Conservation (phyloP, 108 stramenopile species). For the Nitzschia palea region DNA sequence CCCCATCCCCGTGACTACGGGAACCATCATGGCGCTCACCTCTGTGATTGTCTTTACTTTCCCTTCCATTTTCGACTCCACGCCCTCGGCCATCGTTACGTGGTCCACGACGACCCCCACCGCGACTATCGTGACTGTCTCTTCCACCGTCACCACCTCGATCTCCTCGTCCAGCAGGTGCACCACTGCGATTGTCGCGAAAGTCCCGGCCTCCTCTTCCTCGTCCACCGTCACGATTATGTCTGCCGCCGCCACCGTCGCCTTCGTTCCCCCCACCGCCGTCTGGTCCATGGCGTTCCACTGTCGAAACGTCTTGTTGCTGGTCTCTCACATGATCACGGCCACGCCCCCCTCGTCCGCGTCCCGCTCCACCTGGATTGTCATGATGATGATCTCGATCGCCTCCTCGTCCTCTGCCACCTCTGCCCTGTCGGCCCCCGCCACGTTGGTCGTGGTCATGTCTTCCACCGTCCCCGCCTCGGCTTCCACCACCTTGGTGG, state of each 20-base stretch:
- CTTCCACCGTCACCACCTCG: conserved; percentile 1
- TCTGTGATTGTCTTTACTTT: neutral
- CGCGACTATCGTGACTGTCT: conserved; percentile 6
- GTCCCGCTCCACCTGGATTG: conserved; percentile 5
- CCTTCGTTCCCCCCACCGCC: conserved; percentile 1
- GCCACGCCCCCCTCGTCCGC: neutral
- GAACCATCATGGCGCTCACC: neutral
- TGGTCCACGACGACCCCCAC: conserved; percentile 4
- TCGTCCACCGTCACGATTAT: conserved; percentile 1
- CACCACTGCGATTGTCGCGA: neutral
- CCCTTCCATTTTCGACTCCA: too few relatives aligned
- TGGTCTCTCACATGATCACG: neutral
- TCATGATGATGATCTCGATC: neutral
- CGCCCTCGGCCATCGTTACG: too few relatives aligned
- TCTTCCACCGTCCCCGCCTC: conserved; percentile 16
- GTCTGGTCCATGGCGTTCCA: neutral
- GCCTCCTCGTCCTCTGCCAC: conserved; percentile 4
- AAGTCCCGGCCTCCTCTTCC: conserved; percentile 4
- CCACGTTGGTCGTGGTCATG: conserved; percentile 1
- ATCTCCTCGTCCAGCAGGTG: conserved; percentile 9
- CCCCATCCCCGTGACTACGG: neutral
- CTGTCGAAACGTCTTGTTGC: neutral
- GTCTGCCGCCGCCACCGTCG: neutral
- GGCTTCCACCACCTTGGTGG: neutral
- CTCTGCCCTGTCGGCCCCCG: conserved; percentile 10